Conservation (phyloP, 2,329 filamentous ascomycete species). For the Alternaria arbusti region DNA sequence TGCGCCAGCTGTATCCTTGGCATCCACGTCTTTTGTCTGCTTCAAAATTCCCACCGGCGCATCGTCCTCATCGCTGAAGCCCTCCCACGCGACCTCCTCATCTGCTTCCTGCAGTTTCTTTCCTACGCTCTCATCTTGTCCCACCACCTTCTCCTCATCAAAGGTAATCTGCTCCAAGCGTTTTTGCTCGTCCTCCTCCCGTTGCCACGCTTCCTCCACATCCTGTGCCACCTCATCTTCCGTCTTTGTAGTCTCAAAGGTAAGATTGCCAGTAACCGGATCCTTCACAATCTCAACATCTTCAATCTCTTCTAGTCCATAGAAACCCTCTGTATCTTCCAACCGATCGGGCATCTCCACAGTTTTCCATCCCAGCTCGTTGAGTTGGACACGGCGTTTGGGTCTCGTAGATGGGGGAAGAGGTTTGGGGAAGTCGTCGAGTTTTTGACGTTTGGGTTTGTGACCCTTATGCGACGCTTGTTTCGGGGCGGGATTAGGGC, state of each 20-base stretch:
- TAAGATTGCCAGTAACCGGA: constrained; percentile 56
- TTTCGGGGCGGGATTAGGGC: constrained; percentile 47
- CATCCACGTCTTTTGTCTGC: neutral
- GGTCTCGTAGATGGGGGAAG: constrained; percentile 18
- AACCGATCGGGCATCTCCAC: constrained; percentile 75
- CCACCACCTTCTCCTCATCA: constrained; percentile 7
- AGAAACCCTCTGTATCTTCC: constrained; percentile 93
- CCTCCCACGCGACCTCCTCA: constrained; percentile 33
- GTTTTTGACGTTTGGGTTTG: constrained; percentile 47
- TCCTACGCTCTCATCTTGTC: neutral
- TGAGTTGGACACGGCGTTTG: constrained; percentile 49
- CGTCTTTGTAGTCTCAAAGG: constrained; percentile 47
- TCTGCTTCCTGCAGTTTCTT: constrained; percentile 1
- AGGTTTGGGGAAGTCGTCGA: constrained; percentile 21
- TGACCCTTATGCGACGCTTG: constrained; percentile 49
- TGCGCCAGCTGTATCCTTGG: neutral
- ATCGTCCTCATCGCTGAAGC: constrained; percentile 33
- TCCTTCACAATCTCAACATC: constrained; percentile 82
- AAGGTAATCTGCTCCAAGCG: constrained; percentile 31
- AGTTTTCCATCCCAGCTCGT: constrained; percentile 67
- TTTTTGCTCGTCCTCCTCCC: constrained; percentile 27
- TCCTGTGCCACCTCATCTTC: constrained; percentile 33
- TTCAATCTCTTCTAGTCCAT: constrained; percentile 87
- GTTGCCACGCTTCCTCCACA: constrained; percentile 27
- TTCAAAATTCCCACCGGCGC: neutral